Conservation (phyloP, 2,329 filamentous ascomycete genomes). For the Hypoxylon sp. region DNA sequence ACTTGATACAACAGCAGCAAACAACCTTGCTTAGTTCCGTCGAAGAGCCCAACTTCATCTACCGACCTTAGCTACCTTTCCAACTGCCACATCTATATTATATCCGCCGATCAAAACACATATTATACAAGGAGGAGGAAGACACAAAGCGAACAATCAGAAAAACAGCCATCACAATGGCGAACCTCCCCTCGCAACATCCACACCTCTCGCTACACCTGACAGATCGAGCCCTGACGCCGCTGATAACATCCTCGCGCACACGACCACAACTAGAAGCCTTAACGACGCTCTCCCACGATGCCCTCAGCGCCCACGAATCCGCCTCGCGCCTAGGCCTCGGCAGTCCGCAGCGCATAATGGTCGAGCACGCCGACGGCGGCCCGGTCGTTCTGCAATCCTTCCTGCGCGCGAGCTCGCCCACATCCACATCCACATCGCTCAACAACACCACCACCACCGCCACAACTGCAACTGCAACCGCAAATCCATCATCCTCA, state of each 20-base stretch:
- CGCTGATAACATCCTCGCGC: constrained; percentile 63
- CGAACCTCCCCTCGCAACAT: constrained; percentile 57
- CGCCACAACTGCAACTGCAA: constrained; percentile 4
- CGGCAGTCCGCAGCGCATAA: constrained; percentile 63
- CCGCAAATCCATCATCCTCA: constrained; percentile 4
- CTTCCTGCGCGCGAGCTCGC: constrained; percentile 36
- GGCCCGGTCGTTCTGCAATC: constrained; percentile 49
- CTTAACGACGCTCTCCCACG: constrained; percentile 61
- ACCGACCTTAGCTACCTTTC: background rate
- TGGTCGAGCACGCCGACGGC: constrained; percentile 60
- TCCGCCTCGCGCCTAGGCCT: constrained; percentile 62
- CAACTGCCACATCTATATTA: background rate
- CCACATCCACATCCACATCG: constrained; percentile 10
- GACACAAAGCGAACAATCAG: background rate
- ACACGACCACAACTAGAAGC: constrained; percentile 56
- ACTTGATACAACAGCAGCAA: too few species aligned
- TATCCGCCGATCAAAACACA: background rate
- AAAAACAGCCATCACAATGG: constrained; percentile 43
- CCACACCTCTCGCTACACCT: constrained; percentile 64
- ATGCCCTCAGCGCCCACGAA: constrained; percentile 62
- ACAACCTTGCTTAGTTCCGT: too few species aligned
- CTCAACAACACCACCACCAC: constrained; percentile 6
- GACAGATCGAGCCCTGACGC: constrained; percentile 64
- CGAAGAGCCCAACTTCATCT: too few species aligned
- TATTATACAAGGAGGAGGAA: background rate